Percentiles rank a stretch among this genome's conserved stretches.
phyloP scores from a whole-genome alignment of 2,329 filamentous ascomycete species.

The Claviceps humidiphila region DNA sequence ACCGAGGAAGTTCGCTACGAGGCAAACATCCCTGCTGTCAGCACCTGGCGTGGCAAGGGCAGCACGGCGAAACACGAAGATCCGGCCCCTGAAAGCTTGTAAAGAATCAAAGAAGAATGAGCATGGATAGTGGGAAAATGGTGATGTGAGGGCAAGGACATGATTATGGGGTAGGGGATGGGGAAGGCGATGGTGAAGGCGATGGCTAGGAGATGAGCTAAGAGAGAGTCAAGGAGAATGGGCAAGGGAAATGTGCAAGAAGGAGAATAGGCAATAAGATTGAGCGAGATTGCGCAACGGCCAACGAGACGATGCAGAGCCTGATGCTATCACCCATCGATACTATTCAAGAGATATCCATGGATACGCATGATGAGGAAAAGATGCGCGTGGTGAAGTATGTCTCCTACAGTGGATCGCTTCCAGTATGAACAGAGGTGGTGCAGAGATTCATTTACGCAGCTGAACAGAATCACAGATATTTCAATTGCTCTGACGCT shows the following conservation, averaged over 20 bases:
- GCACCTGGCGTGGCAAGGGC: conserved; percentile 90
- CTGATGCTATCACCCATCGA: too few species aligned
- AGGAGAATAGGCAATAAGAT: too few species aligned
- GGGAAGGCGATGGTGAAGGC: too few species aligned
- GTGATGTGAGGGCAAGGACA: too few species aligned
- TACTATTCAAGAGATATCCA: background rate
- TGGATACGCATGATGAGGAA: background rate
- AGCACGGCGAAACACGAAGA: conserved; percentile 80
- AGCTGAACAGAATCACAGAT: background rate
- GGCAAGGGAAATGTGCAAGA: too few species aligned
- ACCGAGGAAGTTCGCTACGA: conserved; percentile 81
- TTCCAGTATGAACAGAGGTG: background rate
- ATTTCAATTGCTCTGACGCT: background rate
- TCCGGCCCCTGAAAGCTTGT: conserved; percentile 28
- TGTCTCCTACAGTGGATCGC: background rate
- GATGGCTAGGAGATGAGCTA: too few species aligned
- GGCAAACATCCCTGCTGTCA: conserved; percentile 89
- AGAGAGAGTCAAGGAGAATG: too few species aligned
- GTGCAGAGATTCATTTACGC: conserved; percentile 1
- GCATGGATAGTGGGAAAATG: too few species aligned
- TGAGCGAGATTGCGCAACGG: too few species aligned
- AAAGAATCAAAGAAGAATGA: background rate
- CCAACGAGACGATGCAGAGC: too few species aligned
- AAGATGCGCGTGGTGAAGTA: background rate
- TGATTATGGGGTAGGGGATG: too few species aligned